These are phyloP conservation scores for Rhizopogon vesiculosus DNA, from an alignment of 768 basidiomycete genomes.

Conservation along the genomic window DNA sequence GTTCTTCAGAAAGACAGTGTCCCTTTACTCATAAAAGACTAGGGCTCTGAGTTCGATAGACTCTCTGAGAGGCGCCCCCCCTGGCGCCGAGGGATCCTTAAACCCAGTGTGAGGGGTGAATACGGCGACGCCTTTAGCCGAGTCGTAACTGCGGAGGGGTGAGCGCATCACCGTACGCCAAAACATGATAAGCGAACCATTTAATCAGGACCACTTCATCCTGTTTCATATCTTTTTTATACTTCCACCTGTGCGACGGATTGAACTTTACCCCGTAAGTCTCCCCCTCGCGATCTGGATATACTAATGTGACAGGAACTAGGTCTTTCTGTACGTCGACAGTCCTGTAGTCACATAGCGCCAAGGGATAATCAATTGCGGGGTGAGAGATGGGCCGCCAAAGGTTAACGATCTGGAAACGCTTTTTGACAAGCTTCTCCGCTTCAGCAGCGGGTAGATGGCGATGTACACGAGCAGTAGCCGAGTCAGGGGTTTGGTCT, in stretches of 20 bases:
- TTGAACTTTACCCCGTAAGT: slow-evolving; percentile 43
- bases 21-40: slow-evolving; percentile 49
- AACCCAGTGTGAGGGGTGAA: slow-evolving; percentile 64
- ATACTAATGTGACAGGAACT: slow-evolving; percentile 40
- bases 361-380: slow-evolving; percentile 47
- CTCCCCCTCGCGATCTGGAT: slow-evolving; percentile 49
- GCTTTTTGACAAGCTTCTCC: slow-evolving; percentile 36
- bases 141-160: slow-evolving; percentile 30
- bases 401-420: slow-evolving; percentile 58
- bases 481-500: slow-evolving; percentile 45
- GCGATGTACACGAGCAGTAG: slow-evolving; percentile 42
- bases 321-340: slow-evolving; percentile 39
- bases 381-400: slow-evolving; percentile 52
- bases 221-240: slow-evolving; percentile 39
- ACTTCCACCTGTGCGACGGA: slow-evolving; percentile 49
- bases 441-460: slow-evolving; percentile 47
- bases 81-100: slow-evolving; percentile 47
- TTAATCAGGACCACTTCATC: slow-evolving; percentile 51
- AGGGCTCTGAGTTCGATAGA: slow-evolving; percentile 61
- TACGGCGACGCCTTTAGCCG: slow-evolving; percentile 39
- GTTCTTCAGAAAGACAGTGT: slow-evolving; percentile 6
- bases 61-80: slow-evolving; percentile 43
- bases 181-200: slow-evolving; percentile 29
- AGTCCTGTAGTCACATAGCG: slow-evolving; percentile 46
- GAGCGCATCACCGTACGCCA: background rate